Conservation (phyloP, 805 yeast genomes). For the Cyberlindnera samutprakarnensis region DNA sequence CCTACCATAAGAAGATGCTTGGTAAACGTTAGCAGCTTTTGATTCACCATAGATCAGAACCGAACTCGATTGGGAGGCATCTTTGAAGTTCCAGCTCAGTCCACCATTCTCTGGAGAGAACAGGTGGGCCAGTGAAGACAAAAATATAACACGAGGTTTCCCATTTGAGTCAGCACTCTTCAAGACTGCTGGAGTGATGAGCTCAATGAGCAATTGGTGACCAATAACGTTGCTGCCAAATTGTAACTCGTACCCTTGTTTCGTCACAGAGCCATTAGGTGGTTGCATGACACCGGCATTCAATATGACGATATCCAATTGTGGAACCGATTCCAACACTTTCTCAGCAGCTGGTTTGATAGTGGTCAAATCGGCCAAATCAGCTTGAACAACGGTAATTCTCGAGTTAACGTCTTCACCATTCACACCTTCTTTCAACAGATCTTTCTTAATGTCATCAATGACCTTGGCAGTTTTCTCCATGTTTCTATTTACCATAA, state of each 20-base stretch:
- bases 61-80: slow-evolving; percentile 5
- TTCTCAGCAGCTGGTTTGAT: slow-evolving; percentile 30
- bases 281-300: slow-evolving; percentile 41
- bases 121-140: slow-evolving; percentile 32
- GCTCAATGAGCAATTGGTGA: slow-evolving; percentile 35
- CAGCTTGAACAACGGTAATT: slow-evolving; percentile 22
- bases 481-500: slow-evolving; percentile 29
- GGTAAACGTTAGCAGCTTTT: slow-evolving; percentile 33
- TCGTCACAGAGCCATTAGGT: slow-evolving; percentile 28
- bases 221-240: slow-evolving; percentile 41
- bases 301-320: slow-evolving; percentile 30
- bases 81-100: slow-evolving; percentile 25
- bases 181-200: slow-evolving; percentile 30
- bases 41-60: slow-evolving; percentile 29
- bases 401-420: slow-evolving; percentile 12
- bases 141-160: slow-evolving; percentile 36
- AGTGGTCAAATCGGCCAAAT: slow-evolving; percentile 34
- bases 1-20: slow-evolving; percentile 29
- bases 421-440: slow-evolving; percentile 7
- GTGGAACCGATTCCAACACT: slow-evolving; percentile 18
- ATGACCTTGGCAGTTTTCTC: slow-evolving; percentile 26
- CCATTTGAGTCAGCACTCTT: slow-evolving; percentile 24
- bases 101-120: slow-evolving; percentile 27
- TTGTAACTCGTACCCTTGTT: slow-evolving; percentile 39
- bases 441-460: slow-evolving; percentile 19